Conservation (phyloP, 2,329 filamentous ascomycete species). For the Alternaria sp. region DNA sequence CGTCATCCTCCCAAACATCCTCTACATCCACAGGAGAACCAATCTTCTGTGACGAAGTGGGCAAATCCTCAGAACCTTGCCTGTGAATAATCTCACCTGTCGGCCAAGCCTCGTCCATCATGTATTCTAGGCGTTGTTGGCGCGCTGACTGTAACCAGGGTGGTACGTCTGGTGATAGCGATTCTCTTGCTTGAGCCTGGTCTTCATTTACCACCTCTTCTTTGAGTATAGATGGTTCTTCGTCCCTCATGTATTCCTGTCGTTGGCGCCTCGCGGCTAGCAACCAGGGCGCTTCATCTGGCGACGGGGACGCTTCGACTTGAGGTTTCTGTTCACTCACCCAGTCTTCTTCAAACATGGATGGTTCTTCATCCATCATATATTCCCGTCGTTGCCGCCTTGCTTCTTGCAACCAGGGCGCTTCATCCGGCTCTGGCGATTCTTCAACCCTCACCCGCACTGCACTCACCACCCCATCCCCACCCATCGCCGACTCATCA, state of each 20-base stretch:
- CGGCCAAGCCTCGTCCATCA: background rate
- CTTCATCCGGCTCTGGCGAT: background rate
- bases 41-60: conserved; percentile 32
- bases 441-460: background rate
- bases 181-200: background rate
- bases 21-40: conserved; percentile 15
- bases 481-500: background rate
- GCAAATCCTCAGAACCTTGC: conserved; percentile 42
- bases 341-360: background rate
- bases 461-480: no score
- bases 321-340: background rate
- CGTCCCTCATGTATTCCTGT: background rate
- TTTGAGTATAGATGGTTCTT: conserved; percentile 24
- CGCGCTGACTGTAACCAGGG: background rate
- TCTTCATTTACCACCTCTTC: background rate
- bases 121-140: background rate
- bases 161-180: no score
- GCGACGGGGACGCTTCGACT: background rate
- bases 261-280: background rate
- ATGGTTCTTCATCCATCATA: background rate
- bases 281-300: background rate
- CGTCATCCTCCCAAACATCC: conserved; percentile 38
- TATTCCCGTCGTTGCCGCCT: background rate
- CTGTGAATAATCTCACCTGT: background rate
- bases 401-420: background rate